phyloP scores from a whole-genome alignment of 495 filamentous ascomycete species.

The Saxophila tyrrhenica region DNA sequence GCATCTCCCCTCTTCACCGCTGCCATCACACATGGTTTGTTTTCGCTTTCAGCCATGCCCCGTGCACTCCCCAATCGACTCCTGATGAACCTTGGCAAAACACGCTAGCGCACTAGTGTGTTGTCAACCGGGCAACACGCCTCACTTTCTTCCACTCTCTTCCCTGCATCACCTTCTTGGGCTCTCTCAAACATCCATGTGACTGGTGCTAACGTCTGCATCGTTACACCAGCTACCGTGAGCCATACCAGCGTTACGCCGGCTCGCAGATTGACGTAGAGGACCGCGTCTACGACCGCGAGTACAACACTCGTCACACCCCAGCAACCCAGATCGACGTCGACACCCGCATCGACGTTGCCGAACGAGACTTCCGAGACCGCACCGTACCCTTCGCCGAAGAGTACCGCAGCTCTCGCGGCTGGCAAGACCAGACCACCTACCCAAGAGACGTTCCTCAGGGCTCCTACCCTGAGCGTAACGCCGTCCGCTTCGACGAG shows the following conservation, averaged over 20 bases:
- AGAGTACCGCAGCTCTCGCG: conserved; percentile 43
- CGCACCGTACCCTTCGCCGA: conserved; percentile 53
- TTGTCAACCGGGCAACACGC: conserved; percentile 19
- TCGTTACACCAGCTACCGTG: conserved; percentile 36
- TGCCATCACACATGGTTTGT: conserved; percentile 6
- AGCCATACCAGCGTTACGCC: conserved; percentile 42
- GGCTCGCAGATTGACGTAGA: conserved; percentile 56
- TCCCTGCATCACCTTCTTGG: conserved; percentile 11
- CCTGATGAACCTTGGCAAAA: conserved; percentile 13
- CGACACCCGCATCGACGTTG: conserved; percentile 60
- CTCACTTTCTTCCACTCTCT: conserved; percentile 22
- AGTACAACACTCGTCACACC: conserved; percentile 31
- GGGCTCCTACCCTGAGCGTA: conserved; percentile 14
- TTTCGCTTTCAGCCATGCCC: conserved; percentile 8
- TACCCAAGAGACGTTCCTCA: conserved; percentile 15
- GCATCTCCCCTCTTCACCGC: neutral
- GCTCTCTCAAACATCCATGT: conserved; percentile 17
- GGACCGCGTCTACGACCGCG: conserved; percentile 42
- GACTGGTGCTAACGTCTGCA: conserved; percentile 1
- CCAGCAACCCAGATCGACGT: conserved; percentile 34
- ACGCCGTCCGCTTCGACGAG: conserved; percentile 9
- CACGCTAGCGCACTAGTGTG: conserved; percentile 12
- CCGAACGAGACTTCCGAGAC: conserved; percentile 76
- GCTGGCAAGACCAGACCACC: conserved; percentile 24
- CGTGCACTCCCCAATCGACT: conserved; percentile 5